Evolutionary conservation across 768 basidiomycete genomes (phyloP).

Genomic region (Lyophyllum atratum): DNA sequence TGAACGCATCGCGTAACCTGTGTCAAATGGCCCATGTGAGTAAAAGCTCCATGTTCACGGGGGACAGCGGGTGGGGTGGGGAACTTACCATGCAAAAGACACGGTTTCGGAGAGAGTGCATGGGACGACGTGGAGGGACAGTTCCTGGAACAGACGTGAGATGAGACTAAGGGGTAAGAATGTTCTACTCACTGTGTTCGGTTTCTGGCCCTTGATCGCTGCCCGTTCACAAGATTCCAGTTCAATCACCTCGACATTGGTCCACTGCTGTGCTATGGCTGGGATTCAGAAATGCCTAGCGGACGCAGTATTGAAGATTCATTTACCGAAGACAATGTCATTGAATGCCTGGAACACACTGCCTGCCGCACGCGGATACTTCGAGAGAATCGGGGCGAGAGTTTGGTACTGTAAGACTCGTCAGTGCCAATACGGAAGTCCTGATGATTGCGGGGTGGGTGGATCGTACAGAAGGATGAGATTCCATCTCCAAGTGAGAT

Average conservation of each 20-base stretch:
- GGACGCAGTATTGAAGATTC: neutral
- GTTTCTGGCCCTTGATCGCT: slow-evolving; percentile 60
- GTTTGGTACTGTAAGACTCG: slow-evolving; percentile 38
- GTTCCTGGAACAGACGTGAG: slow-evolving; percentile 34
- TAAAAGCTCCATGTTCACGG: neutral
- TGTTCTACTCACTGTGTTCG: slow-evolving; percentile 44
- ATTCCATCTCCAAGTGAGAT: slow-evolving; percentile 18
- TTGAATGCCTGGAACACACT: slow-evolving; percentile 77
- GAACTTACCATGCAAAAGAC: slow-evolving; percentile 59
- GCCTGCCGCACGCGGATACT: slow-evolving; percentile 64
- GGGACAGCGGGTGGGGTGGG: neutral
- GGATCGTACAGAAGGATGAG: slow-evolving; percentile 24
- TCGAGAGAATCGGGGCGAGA: slow-evolving; percentile 48
- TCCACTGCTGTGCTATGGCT: slow-evolving; percentile 70
- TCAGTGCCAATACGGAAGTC: neutral
- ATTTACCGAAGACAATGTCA: slow-evolving; percentile 63
- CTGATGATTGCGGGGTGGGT: neutral
- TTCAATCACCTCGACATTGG: slow-evolving; percentile 62
- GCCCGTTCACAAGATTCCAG: slow-evolving; percentile 53
- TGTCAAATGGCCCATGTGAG: neutral
- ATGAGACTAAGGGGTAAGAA: slow-evolving; percentile 3
- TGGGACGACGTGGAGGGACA: slow-evolving; percentile 56
- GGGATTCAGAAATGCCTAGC: neutral
- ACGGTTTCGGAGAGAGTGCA: slow-evolving; percentile 69
- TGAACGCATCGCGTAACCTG: slow-evolving; percentile 64